These are phyloP conservation scores for Solanum bukasovii DNA, from an alignment of 257 asterid genomes.

Conservation along the genomic window DNA sequence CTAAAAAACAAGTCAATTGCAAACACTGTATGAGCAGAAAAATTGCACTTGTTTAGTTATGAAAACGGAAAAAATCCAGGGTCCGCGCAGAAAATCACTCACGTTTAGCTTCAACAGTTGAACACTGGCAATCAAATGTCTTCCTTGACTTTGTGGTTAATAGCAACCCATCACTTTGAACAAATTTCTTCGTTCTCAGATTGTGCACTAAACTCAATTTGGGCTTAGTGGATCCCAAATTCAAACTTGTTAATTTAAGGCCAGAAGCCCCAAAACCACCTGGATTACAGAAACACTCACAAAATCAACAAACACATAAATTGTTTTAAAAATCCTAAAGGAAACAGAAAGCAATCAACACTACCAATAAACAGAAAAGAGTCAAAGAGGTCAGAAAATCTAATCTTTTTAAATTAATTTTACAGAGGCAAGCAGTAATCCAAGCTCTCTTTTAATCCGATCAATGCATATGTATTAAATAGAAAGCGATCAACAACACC, in stretches of 20 bases:
- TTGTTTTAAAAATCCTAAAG: not conserved
- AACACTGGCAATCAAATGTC: conserved; percentile 24
- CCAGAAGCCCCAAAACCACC: conserved; percentile 58
- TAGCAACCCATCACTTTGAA: conserved; percentile 30
- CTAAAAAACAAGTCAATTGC: not conserved
- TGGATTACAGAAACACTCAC: conserved; percentile 13
- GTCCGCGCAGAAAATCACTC: conserved; percentile 7
- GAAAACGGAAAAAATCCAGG: not conserved
- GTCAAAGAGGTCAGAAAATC: not conserved
- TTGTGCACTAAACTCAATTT: conserved; percentile 24
- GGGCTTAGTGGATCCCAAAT: conserved; percentile 30
- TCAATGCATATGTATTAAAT: not conserved
- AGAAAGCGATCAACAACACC: not conserved
- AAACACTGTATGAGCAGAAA: not conserved
- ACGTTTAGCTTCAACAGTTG: conserved; percentile 33
- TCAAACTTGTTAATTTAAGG: conserved; percentile 31
- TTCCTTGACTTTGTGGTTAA: conserved; percentile 25
- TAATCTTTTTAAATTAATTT: not conserved
- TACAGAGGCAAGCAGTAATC: not conserved
- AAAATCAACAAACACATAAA: not conserved
- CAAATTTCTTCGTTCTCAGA: conserved; percentile 9
- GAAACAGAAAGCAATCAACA: not conserved
- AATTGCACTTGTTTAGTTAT: not conserved
- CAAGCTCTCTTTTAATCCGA: not conserved
- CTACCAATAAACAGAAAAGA: not conserved